Conservation (phyloP, 331 rosid species). For the Arachis monticola region DNA sequence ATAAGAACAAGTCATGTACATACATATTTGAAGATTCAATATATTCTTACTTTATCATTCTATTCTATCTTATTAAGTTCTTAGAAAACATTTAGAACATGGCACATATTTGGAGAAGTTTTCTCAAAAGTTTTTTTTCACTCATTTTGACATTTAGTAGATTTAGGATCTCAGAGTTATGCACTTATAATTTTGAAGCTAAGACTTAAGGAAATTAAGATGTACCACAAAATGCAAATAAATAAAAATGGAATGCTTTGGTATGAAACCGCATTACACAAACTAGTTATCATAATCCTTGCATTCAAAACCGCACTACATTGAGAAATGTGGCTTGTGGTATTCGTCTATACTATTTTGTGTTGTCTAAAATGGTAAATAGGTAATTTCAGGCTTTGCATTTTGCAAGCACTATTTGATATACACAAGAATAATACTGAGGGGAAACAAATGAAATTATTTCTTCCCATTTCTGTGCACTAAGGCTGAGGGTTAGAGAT, state of each 20-base stretch:
- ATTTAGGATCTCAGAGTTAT: no score
- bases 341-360: not conserved
- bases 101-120: no score
- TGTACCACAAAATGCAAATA: slow-evolving; percentile 1
- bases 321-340: not conserved
- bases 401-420: slow-evolving; percentile 17
- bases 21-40: no score
- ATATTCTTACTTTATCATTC: no score
- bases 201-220: not conserved
- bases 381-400: slow-evolving; percentile 21
- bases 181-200: not conserved
- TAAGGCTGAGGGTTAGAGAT: not conserved
- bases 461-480: slow-evolving; percentile 11
- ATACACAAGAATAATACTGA: slow-evolving; percentile 19
- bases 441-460: not conserved
- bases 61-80: no score
- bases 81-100: no score
- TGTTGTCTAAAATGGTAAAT: slow-evolving; percentile 11
- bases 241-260: not conserved
- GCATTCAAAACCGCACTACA: not conserved
- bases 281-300: not conserved
- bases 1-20: no score
- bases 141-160: no score
- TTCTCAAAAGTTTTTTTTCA: no score
- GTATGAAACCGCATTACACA: not conserved